A percentile compares a stretch with the other conserved stretches of the same genome.
Evolutionary conservation across 768 basidiomycete species (phyloP).

Genomic region (Amanita thiersii): DNA sequence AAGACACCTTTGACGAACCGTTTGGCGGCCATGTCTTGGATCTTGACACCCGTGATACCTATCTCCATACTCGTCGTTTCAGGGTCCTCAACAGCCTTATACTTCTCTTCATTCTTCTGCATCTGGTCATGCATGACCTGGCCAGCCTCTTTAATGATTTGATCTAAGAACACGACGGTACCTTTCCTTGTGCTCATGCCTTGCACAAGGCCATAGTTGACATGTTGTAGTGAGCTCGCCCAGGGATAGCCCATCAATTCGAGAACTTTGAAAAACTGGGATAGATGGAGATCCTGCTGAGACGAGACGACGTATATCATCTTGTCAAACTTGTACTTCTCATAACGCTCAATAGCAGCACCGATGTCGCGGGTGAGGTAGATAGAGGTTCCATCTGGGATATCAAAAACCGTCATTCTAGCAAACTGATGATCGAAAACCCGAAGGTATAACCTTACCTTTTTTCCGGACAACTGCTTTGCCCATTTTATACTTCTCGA

Average conservation of each 20-base stretch:
- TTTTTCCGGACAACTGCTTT: constrained; percentile 85
- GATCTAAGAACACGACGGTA: constrained; percentile 90
- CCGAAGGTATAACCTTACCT: constrained; percentile 31
- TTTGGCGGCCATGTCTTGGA: constrained; percentile 95
- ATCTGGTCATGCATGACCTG: constrained; percentile 95
- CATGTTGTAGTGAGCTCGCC: constrained; percentile 76
- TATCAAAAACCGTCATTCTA: neutral
- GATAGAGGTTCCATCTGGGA: constrained; percentile 82
- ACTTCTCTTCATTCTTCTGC: constrained; percentile 91
- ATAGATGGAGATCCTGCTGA: constrained; percentile 79
- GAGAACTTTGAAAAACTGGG: constrained; percentile 92
- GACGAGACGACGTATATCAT: constrained; percentile 93
- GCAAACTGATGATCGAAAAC: neutral
- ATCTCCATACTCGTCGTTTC: constrained; percentile 72
- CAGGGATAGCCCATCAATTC: constrained; percentile 85
- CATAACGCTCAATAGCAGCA: constrained; percentile 86
- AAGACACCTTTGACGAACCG: constrained; percentile 39
- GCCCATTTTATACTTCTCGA: constrained; percentile 88
- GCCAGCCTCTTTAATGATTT: constrained; percentile 85
- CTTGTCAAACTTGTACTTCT: constrained; percentile 78
- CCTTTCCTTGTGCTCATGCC: constrained; percentile 96
- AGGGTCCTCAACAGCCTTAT: constrained; percentile 81
- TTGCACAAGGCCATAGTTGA: constrained; percentile 87
- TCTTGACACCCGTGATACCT: constrained; percentile 93
- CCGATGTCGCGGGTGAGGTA: constrained; percentile 95